Conservation (phyloP, 225 moss, liverwort and hornwort species). For the Marchantia paleacea region DNA sequence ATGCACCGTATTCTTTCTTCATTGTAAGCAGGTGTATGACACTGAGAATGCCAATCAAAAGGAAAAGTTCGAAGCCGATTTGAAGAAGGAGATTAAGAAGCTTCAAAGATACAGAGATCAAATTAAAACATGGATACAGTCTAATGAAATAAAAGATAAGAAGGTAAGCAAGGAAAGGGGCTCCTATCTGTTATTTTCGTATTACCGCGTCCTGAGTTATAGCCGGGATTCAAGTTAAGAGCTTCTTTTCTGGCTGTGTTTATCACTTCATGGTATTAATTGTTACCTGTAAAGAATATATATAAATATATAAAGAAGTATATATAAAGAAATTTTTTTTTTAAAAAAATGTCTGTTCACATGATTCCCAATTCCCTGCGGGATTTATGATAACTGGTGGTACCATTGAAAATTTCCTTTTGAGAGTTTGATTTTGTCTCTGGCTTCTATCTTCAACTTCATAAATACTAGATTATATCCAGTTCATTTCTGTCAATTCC, state of each 20-base stretch:
- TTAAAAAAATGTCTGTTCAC: too few relatives aligned
- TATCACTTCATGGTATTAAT: too few relatives aligned
- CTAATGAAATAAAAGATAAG: slow-evolving; percentile 92
- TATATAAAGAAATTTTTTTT: too few relatives aligned
- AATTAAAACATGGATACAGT: slow-evolving; percentile 97
- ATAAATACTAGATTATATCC: background rate
- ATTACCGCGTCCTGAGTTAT: too few relatives aligned
- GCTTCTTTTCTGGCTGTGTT: too few relatives aligned
- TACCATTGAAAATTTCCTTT: too few relatives aligned
- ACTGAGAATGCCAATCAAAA: slow-evolving; percentile 95
- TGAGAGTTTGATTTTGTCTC: background rate
- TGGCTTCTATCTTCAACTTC: background rate
- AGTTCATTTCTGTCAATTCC: background rate
- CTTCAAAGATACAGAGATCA: slow-evolving; percentile 91
- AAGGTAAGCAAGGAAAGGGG: slow-evolving; percentile 45
- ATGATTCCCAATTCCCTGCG: too few relatives aligned
- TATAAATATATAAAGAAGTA: too few relatives aligned
- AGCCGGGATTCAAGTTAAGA: too few relatives aligned
- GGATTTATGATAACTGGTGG: too few relatives aligned
- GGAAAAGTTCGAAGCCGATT: slow-evolving; percentile 91
- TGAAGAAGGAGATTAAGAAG: slow-evolving; percentile 97
- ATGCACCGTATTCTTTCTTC: background rate
- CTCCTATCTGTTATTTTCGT: background rate
- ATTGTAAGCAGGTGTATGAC: slow-evolving; percentile 70
- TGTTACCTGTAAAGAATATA: too few relatives aligned